Evolutionary conservation across 257 asterid species (phyloP).

Genomic region (Nemophila menziesii): DNA sequence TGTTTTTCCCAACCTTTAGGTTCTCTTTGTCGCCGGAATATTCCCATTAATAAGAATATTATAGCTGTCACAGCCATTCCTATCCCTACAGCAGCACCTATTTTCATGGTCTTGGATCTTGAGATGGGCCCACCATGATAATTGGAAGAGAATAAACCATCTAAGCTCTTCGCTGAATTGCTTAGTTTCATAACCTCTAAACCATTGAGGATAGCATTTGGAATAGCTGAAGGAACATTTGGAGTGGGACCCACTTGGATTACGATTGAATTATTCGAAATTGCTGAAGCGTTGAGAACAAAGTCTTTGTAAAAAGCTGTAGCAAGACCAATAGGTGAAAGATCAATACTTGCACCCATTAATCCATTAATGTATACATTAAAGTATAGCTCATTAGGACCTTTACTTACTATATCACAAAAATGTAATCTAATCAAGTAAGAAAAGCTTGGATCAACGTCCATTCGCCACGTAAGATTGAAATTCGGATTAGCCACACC

Average conservation of each 20-base stretch:
- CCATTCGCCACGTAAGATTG: constrained; percentile 73
- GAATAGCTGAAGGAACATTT: constrained; percentile 28
- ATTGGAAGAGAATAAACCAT: constrained; percentile 56
- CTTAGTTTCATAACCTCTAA: constrained; percentile 87
- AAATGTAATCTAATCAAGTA: constrained; percentile 69
- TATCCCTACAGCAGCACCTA: constrained; percentile 39
- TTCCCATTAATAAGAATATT: constrained; percentile 20
- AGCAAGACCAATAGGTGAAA: constrained; percentile 58
- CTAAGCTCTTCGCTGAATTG: constrained; percentile 69
- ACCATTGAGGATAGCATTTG: constrained; percentile 81
- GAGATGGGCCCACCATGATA: constrained; percentile 17
- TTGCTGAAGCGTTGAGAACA: constrained; percentile 49
- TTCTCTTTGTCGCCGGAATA: constrained; percentile 22
- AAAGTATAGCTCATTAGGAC: constrained; percentile 72
- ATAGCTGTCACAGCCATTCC: constrained; percentile 29
- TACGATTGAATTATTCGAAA: constrained; percentile 35
- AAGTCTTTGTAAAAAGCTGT: constrained; percentile 69
- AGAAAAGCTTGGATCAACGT: constrained; percentile 65
- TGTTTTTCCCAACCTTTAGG: constrained; percentile 60
- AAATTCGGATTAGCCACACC: constrained; percentile 48
- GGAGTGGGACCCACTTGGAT: constrained; percentile 69
- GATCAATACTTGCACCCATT: constrained; percentile 53
- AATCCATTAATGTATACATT: constrained; percentile 59
- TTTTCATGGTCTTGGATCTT: constrained; percentile 21
- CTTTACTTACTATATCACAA: constrained; percentile 72